A percentile compares a stretch with the other conserved stretches of the same genome.
These are phyloP conservation scores for Abrus pulchellus DNA, from an alignment of 306 rosid species.

Conservation along the genomic window DNA sequence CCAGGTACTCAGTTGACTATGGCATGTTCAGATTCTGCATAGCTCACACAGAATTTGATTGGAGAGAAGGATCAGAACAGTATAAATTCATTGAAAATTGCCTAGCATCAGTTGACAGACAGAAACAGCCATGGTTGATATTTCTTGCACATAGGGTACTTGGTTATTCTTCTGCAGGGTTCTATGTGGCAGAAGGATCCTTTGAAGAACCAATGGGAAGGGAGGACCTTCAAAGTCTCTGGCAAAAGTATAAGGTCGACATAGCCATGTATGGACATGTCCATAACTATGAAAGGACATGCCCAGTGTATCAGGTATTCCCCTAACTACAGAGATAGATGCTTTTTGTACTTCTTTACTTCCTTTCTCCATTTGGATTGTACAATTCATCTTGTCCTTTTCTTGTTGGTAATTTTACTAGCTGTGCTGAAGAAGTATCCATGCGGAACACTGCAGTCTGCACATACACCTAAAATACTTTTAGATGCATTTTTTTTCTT, in stretches of 20 bases:
- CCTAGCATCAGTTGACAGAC: slow-evolving; percentile 86
- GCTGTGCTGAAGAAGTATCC: too few relatives aligned
- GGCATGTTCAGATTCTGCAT: slow-evolving; percentile 97
- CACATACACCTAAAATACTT: not conserved
- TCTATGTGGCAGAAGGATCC: slow-evolving; percentile 87
- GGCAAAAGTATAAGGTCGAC: slow-evolving; percentile 98
- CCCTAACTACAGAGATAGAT: slow-evolving; percentile 34
- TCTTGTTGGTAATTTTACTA: not conserved
- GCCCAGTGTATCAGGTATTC: slow-evolving; percentile 90
- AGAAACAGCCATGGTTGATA: slow-evolving; percentile 96
- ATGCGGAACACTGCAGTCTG: too few relatives aligned
- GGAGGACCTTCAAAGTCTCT: slow-evolving; percentile 90
- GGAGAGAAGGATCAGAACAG: slow-evolving; percentile 94
- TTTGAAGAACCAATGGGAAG: slow-evolving; percentile 99
- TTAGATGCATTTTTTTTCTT: not conserved
- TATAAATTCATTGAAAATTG: slow-evolving; percentile 86
- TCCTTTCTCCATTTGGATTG: slow-evolving; percentile 16
- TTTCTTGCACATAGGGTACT: slow-evolving; percentile 95
- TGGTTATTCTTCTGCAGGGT: slow-evolving; percentile 82
- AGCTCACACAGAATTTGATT: slow-evolving; percentile 93
- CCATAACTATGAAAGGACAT: slow-evolving; percentile 92
- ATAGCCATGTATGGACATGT: slow-evolving; percentile 94
- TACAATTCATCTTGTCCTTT: not conserved
- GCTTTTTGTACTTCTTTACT: slow-evolving; percentile 20
- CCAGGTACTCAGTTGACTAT: slow-evolving; percentile 82